Conservation (phyloP, 257 asterid genomes). For the Plantago ovata region DNA sequence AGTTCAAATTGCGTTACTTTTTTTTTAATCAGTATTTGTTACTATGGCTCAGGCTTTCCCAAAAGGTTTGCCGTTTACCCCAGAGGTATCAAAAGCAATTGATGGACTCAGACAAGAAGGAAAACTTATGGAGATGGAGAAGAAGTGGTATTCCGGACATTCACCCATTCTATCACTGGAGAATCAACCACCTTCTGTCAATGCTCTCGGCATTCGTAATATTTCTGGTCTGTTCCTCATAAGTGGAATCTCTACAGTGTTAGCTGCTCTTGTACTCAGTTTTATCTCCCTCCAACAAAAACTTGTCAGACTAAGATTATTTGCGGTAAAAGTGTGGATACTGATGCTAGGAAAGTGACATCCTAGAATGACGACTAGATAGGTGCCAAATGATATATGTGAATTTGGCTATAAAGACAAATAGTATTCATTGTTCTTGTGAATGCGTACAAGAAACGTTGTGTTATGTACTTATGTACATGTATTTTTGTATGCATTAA, state of each 20-base stretch:
- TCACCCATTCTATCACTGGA: conserved; percentile 4
- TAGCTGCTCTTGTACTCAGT: conserved; percentile 14
- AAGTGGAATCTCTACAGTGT: conserved; percentile 20
- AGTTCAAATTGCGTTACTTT: background rate
- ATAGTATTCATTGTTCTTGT: too few relatives aligned
- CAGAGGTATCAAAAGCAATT: conserved; percentile 35
- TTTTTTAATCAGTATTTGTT: too few relatives aligned
- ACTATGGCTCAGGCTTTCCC: conserved; percentile 35
- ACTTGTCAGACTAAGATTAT: background rate
- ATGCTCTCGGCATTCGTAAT: conserved; percentile 8
- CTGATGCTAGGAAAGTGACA: background rate
- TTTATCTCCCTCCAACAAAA: conserved; percentile 13
- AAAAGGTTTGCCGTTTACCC: conserved; percentile 33
- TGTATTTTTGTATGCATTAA: background rate
- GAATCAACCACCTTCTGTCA: background rate
- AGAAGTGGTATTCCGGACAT: conserved; percentile 27
- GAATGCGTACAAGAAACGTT: background rate
- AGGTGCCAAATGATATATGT: background rate
- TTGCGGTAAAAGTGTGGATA: conserved; percentile 6
- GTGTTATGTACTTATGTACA: background rate
- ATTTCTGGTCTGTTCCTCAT: conserved; percentile 32
- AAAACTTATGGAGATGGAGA: conserved; percentile 31
- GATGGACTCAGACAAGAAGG: conserved; percentile 35
- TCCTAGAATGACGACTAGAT: background rate
- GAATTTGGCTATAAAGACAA: background rate